Evolutionary conservation across 2,329 filamentous ascomycete genomes (phyloP).

Genomic region (Talaromyces islandicus): DNA sequence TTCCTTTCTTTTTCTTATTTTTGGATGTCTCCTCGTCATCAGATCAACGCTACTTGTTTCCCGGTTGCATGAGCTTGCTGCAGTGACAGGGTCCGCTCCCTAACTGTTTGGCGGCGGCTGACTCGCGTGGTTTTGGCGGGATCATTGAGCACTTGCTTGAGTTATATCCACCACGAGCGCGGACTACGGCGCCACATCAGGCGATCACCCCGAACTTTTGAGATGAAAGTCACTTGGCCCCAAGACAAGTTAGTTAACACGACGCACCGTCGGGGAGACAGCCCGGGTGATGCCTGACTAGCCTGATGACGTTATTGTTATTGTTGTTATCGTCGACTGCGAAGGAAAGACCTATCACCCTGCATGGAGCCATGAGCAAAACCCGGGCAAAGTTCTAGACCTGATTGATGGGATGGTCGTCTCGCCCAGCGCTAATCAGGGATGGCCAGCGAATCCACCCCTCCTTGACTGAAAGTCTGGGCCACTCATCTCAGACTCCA

Average conservation of each 20-base stretch:
- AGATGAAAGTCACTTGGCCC: background rate
- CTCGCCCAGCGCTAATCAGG: background rate
- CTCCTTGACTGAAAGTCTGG: background rate
- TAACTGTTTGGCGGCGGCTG: background rate
- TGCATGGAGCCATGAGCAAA: background rate
- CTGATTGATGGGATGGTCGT: background rate
- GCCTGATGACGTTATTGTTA: background rate
- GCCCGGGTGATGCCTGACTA: background rate
- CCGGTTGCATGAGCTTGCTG: background rate
- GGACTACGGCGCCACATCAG: background rate
- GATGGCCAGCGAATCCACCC: background rate
- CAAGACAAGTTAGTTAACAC: background rate
- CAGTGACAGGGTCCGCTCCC: background rate
- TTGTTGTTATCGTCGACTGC: background rate
- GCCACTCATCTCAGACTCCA: background rate
- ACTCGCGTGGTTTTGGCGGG: background rate
- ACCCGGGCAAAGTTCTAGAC: background rate
- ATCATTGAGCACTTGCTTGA: background rate
- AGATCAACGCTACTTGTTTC: background rate
- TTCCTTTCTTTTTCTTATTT: background rate
- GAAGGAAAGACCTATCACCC: background rate
- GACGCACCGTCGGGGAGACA: background rate
- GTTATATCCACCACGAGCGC: background rate
- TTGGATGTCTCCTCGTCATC: background rate
- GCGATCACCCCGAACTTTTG: background rate